A percentile compares a stretch with the other conserved stretches of the same genome.
phyloP scores from a whole-genome alignment of 345 rosid genomes.

The Rhizophora apiculata region DNA sequence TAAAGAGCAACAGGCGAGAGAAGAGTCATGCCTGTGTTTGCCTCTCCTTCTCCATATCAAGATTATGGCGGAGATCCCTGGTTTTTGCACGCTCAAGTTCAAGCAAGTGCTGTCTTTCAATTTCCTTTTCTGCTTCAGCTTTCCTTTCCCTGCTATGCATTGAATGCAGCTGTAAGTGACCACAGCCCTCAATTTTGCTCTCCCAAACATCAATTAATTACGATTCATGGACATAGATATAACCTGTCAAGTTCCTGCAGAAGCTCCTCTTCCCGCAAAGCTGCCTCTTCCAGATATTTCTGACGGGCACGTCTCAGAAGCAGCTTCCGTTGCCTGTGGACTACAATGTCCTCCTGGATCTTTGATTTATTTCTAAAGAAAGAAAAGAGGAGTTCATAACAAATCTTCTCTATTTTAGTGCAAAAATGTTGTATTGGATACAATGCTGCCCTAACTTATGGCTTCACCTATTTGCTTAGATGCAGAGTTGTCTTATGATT shows the following conservation, averaged over 20 bases:
- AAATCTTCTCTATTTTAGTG: background rate
- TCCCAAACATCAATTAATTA: constrained; percentile 1
- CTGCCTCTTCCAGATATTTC: constrained; percentile 66
- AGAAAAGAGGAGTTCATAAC: background rate
- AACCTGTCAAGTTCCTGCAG: constrained; percentile 77
- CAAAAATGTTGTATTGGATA: no score
- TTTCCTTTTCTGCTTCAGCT: constrained; percentile 72
- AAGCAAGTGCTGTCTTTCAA: constrained; percentile 64
- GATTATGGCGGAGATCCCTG: constrained; percentile 64
- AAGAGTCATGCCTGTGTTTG: constrained; percentile 60
- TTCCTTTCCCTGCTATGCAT: constrained; percentile 50
- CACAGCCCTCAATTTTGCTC: constrained; percentile 2
- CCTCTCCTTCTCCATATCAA: constrained; percentile 84
- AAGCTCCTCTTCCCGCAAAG: constrained; percentile 63
- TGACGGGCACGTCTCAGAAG: constrained; percentile 56
- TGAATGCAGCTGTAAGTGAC: constrained; percentile 10
- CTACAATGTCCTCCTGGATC: constrained; percentile 54
- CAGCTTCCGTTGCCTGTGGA: constrained; percentile 65
- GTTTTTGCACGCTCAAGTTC: constrained; percentile 76
- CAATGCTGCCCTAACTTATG: no score
- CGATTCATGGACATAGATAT: constrained; percentile 10
- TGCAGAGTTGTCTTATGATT: no score
- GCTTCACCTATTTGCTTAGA: no score
- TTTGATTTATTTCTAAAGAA: constrained; percentile 58
- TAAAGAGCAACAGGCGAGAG: background rate